Evolutionary conservation across 371 early-diverging fungal species (phyloP).

Genomic region (Mucor piriformis): DNA sequence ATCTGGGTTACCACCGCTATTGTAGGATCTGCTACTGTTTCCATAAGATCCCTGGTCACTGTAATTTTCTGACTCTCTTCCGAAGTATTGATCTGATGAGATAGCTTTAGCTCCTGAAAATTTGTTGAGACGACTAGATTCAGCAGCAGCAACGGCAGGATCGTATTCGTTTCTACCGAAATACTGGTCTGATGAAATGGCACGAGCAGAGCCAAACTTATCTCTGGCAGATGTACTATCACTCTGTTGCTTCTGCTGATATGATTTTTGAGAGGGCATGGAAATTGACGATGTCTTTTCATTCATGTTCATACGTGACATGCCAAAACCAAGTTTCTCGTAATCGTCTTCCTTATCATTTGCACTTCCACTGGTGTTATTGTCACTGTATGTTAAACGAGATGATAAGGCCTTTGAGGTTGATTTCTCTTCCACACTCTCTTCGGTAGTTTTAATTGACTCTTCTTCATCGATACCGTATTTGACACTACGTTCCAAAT

Average conservation of each 20-base stretch:
- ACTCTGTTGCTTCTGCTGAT: conserved; percentile 19
- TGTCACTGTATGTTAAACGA: conserved; percentile 27
- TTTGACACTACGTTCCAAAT: conserved; percentile 76
- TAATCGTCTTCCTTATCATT: conserved; percentile 48
- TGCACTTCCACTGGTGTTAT: not conserved
- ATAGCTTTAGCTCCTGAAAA: conserved; percentile 78
- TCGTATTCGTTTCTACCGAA: conserved; percentile 82
- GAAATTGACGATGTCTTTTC: conserved; percentile 9
- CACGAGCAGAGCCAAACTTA: conserved; percentile 78
- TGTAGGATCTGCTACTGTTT: conserved; percentile 5
- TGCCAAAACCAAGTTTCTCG: conserved; percentile 82
- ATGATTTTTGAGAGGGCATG: conserved; percentile 23
- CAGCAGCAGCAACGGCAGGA: conserved; percentile 64
- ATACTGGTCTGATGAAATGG: conserved; percentile 89
- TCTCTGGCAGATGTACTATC: conserved; percentile 53
- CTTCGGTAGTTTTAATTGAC: not conserved
- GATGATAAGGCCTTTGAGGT: conserved; percentile 22
- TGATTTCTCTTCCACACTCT: not conserved
- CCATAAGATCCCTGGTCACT: not conserved
- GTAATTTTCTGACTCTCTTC: conserved; percentile 60
- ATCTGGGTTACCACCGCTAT: not conserved
- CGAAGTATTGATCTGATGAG: conserved; percentile 84
- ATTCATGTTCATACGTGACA: conserved; percentile 57
- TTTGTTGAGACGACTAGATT: conserved; percentile 64
- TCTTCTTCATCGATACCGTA: conserved; percentile 59